Evolutionary conservation across 2,329 filamentous ascomycete species (phyloP).

Genomic region (Penicillium sp.): DNA sequence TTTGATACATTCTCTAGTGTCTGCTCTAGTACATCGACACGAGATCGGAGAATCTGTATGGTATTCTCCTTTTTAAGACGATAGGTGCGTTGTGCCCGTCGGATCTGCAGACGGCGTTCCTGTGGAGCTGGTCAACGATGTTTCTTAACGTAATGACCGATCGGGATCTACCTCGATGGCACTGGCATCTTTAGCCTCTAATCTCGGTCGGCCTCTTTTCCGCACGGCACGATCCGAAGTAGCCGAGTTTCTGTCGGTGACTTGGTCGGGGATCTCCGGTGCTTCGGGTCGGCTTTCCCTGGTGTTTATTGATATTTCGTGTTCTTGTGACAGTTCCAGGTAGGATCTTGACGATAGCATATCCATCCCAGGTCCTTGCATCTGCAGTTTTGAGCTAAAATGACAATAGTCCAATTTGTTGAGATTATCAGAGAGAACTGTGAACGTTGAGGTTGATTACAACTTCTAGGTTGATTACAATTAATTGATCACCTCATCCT

Average conservation of each 20-base stretch:
- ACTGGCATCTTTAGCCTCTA: slow-evolving; percentile 23
- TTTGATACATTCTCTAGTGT: slow-evolving; percentile 21
- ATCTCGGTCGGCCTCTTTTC: slow-evolving; percentile 24
- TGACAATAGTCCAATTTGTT: too few relatives aligned
- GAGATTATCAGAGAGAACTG: too few relatives aligned
- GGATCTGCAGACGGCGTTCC: slow-evolving; percentile 75
- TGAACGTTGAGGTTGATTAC: background rate
- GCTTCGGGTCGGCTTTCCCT: background rate
- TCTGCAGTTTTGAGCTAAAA: background rate
- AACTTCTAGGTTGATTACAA: background rate
- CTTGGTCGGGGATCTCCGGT: slow-evolving; percentile 14
- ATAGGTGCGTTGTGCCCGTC: slow-evolving; percentile 81
- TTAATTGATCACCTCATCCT: slow-evolving; percentile 10
- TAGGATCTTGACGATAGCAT: slow-evolving; percentile 24
- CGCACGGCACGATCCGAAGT: slow-evolving; percentile 15
- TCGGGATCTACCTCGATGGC: slow-evolving; percentile 21
- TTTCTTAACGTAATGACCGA: background rate
- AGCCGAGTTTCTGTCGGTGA: background rate
- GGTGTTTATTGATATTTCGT: background rate
- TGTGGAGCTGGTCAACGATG: slow-evolving; percentile 12
- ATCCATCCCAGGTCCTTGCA: slow-evolving; percentile 9
- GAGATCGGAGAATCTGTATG: slow-evolving; percentile 69
- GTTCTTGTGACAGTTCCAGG: slow-evolving; percentile 12
- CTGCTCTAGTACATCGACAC: slow-evolving; percentile 67
- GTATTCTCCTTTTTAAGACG: slow-evolving; percentile 80